phyloP scores from a whole-genome alignment of 257 asterid genomes.

The Salvia rosmarinus region DNA sequence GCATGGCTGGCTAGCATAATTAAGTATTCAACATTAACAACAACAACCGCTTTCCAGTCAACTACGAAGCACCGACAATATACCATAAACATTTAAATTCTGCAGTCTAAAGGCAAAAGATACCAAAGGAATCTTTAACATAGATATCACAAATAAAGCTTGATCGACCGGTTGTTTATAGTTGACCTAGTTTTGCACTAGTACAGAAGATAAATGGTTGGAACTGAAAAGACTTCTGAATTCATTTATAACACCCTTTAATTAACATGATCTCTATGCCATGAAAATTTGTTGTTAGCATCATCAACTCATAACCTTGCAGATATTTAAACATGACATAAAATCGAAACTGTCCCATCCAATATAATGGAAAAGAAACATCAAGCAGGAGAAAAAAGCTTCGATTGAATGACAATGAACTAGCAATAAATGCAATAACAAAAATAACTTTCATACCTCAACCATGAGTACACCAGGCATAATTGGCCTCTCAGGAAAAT shows the following conservation, averaged over 20 bases:
- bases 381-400: neutral
- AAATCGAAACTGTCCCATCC: conserved; percentile 1
- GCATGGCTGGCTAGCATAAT: neutral
- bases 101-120: neutral
- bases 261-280: neutral
- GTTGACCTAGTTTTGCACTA: conserved; percentile 1
- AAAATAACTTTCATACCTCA: conserved; percentile 55
- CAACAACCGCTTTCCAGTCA: neutral
- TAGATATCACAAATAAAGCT: conserved; percentile 12
- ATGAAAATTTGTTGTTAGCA: neutral
- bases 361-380: neutral
- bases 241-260: neutral
- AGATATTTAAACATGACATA: neutral
- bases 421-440: neutral
- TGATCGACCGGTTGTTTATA: neutral
- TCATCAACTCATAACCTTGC: conserved; percentile 5
- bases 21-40: neutral
- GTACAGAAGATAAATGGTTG: neutral
- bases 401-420: neutral
- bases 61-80: conserved; percentile 15
- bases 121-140: neutral
- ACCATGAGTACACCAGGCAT: conserved; percentile 99
- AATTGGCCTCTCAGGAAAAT: conserved; percentile 92
- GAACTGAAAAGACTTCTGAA: neutral
- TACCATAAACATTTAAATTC: neutral